Evolutionary conservation across 1,284 basidiomycete species (phyloP).

Genomic region (Cutaneotrichosporon sp.): DNA sequence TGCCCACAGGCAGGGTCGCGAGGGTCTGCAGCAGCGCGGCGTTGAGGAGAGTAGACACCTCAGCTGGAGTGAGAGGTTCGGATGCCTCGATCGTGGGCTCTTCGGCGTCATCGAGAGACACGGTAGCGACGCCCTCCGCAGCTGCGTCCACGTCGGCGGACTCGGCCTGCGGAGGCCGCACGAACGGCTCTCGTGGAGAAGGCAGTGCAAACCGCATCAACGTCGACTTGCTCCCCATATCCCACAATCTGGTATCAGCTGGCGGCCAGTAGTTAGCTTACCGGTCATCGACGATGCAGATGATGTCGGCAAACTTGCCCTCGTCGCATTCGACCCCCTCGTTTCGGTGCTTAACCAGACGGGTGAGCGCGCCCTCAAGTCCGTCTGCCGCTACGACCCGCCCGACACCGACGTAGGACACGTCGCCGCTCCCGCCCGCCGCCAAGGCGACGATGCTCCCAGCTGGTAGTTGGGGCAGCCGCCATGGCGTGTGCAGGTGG

Average conservation of each 20-base stretch:
- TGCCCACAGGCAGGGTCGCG: constrained; percentile 56
- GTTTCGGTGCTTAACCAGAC: constrained; percentile 26
- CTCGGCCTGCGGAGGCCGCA: constrained; percentile 23
- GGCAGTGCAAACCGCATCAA: constrained; percentile 35
- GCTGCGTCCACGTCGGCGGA: constrained; percentile 60
- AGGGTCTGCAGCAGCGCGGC: constrained; percentile 66
- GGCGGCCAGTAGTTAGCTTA: constrained; percentile 26
- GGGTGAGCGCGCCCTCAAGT: constrained; percentile 40
- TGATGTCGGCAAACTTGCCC: constrained; percentile 49
- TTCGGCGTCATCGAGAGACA: constrained; percentile 1
- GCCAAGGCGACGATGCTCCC: constrained; percentile 41
- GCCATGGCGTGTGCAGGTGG: constrained; percentile 40
- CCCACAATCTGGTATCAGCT: constrained; percentile 45
- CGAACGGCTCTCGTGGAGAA: constrained; percentile 31
- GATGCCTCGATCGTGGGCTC: constrained; percentile 1
- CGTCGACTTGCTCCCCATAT: constrained; percentile 39
- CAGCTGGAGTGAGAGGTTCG: constrained; percentile 55
- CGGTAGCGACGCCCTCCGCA: constrained; percentile 49
- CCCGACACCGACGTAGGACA: constrained; percentile 46
- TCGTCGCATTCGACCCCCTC: constrained; percentile 42
- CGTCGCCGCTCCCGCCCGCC: constrained; percentile 27
- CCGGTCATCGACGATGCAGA: constrained; percentile 51
- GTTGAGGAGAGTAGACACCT: constrained; percentile 60
- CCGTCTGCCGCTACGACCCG: constrained; percentile 44
- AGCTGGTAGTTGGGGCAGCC: constrained; percentile 44